These are phyloP conservation scores for Chernovozyma sophiae-reginae DNA, from an alignment of 1,139 yeast genomes.

Conservation along the genomic window DNA sequence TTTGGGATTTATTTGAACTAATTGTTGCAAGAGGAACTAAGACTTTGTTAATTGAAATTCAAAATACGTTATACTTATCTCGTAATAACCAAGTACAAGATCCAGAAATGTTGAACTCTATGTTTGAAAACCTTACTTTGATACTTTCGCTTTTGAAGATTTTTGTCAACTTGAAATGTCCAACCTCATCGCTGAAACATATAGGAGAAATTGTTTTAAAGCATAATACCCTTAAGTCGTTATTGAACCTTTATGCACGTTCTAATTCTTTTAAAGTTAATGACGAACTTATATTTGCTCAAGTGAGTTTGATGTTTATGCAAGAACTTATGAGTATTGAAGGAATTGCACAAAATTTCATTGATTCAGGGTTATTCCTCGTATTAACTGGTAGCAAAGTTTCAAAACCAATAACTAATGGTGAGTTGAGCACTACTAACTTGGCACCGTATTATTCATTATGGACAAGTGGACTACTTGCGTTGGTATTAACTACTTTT, in stretches of 20 bases:
- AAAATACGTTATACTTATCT: constrained; percentile 47
- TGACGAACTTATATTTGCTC: constrained; percentile 69
- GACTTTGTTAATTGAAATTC: constrained; percentile 51
- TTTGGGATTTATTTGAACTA: constrained; percentile 53
- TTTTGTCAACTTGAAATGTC: constrained; percentile 49
- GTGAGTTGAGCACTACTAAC: constrained; percentile 48
- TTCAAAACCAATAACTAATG: constrained; percentile 62
- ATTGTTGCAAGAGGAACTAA: constrained; percentile 60
- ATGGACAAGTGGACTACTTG: constrained; percentile 81
- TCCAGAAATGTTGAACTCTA: constrained; percentile 31
- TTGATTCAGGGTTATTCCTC: constrained; percentile 63
- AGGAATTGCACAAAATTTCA: constrained; percentile 61
- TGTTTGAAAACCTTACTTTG: constrained; percentile 62
- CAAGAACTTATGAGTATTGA: constrained; percentile 65
- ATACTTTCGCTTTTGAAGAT: constrained; percentile 60
- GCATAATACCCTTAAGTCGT: constrained; percentile 57
- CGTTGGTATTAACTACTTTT: constrained; percentile 58
- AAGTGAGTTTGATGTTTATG: constrained; percentile 63
- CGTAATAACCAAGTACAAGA: constrained; percentile 28
- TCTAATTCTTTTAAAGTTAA: constrained; percentile 60
- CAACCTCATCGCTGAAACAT: constrained; percentile 45
- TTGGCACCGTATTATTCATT: constrained; percentile 52
- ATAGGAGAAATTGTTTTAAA: constrained; percentile 53
- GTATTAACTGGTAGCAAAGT: constrained; percentile 72
- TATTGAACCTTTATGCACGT: constrained; percentile 63